Base-by-base conservation (phyloP, 1,284 basidiomycete genomes). In the Apiotrichum mycotoxinovorans region DNA sequence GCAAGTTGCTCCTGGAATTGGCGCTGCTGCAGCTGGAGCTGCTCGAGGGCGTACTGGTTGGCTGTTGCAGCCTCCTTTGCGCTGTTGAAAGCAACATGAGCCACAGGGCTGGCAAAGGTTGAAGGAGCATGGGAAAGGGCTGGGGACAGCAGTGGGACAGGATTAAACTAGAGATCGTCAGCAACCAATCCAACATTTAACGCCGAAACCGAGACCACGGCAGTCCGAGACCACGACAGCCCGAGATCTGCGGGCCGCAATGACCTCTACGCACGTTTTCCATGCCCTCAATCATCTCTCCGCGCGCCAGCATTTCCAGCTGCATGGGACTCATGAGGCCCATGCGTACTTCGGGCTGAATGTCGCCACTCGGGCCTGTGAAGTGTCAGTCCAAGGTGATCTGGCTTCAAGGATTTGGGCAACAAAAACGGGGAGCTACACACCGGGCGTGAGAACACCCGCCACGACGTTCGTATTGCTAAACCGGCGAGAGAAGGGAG, bases 321-420 rank as follows among this genome's bases (percentile, higher is more conserved):
- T 74, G 71, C 64, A 77, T 70, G 4, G 74, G 74, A 43, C 69
- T 73, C 67, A 73, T 74, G 47, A 71, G 43, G 35, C 72, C 73
- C 34, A 63, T 60, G 41, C 69, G 58, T 23, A 58, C 53, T 34
- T 74, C 70, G 11, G 74, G 68, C 20, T 66, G 58, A 54, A 77
- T 72, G 41, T 75, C 73, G 23, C 68, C 69, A 40, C 71, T 74
- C 20, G 73, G 68, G 2, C 66, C 75, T 77, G 54, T 2, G 40
- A 23, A 7, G 40, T 8, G 38, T 18, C 41, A 47, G 27, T 52
- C 49, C 37, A 30, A 20, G 11, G 8, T 8, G 20, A 20, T 25
- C 22, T n/a, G 20, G 22, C 10, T 4, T n/a, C n/a, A n/a, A n/a
- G n/a, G n/a, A 37, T 44, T 23, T 14, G 40, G 45, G 30, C 23